Base-by-base conservation (phyloP, 495 filamentous ascomycete genomes). In the Neurospora hispaniola region DNA sequence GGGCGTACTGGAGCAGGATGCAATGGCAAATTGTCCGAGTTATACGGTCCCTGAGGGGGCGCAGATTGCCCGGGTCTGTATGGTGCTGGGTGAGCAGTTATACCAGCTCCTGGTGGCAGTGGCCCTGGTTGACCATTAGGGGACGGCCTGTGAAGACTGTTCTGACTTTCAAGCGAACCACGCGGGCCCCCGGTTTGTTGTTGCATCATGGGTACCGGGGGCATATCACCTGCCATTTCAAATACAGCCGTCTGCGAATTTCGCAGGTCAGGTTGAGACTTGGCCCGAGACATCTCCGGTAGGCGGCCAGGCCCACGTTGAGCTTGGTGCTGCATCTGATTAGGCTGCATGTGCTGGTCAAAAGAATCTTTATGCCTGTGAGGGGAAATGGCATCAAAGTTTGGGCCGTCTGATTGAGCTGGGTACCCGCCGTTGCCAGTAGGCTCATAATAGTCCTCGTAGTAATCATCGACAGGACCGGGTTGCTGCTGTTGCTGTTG, bases 1-100 rank as follows among this genome's bases (percentile, higher is more conserved):
- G 92, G 89, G 23, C 94, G 88, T 69, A 96, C 88, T 12, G 96
- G 96, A 6, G 85, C 83, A 11, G 95, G 94, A 78, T 97, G 96
- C 41, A 88, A 85, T 18, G 93, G 90, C 4, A 96, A 84, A n/a
- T 83, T 83, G 79, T 94, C 91, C 4, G 83, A 76, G 70, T 77
- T 79, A 43, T 78, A 75, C 20, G 76, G 76, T 70, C 31, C 41
- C 39, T 72, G 74, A n/a, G 79, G 72, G 38, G 74, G 14, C 1
- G 78, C 76, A 20, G 83, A 72, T 74, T 79, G 77, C 69, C 73
- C 71, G 23, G 79, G 79, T 39, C 79, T 71, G 70, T 80, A 82
- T 6, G 80, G 82, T 10, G 71, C 74, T 2, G 80, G 82, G 3
- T 77, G 77, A 1, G 81, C 75, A 38, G 79, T 80, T 16, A 80